Conservation (phyloP, 2,329 filamentous ascomycete genomes). For the Davidsoniella virescens region DNA sequence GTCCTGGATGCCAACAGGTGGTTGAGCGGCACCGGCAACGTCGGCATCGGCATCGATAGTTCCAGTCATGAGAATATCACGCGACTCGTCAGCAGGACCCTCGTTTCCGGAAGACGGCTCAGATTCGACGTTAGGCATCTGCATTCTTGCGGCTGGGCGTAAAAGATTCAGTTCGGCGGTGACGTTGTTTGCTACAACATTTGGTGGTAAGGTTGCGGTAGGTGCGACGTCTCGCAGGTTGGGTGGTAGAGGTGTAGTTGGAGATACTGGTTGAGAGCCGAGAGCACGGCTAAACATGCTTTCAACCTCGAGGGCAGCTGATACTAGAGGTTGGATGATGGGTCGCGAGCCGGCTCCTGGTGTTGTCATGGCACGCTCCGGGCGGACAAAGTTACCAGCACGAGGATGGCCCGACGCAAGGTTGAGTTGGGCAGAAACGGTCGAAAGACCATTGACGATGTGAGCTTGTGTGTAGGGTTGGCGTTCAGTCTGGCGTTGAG, state of each 20-base stretch:
- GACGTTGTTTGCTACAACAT: constrained; percentile 27
- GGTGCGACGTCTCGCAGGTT: constrained; percentile 18
- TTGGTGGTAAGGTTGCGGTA: neutral
- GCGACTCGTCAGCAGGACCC: constrained; percentile 59
- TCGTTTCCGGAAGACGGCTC: constrained; percentile 81
- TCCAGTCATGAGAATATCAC: constrained; percentile 62
- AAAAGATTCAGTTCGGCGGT: constrained; percentile 16
- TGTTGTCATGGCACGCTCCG: constrained; percentile 12
- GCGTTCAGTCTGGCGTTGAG: neutral
- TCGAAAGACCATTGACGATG: constrained; percentile 9
- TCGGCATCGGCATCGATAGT: constrained; percentile 40
- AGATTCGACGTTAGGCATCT: constrained; percentile 42
- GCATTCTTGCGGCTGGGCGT: constrained; percentile 38
- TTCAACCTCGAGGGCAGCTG: constrained; percentile 3
- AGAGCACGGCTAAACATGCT: neutral
- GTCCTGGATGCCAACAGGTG: constrained; percentile 71
- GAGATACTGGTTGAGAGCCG: constrained; percentile 10
- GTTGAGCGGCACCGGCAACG: constrained; percentile 36
- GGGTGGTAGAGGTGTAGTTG: constrained; percentile 10
- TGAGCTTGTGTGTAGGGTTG: constrained; percentile 9
- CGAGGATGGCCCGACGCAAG: constrained; percentile 11
- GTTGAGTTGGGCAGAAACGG: constrained; percentile 6
- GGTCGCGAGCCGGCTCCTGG: constrained; percentile 5
- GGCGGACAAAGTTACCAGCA: constrained; percentile 4
- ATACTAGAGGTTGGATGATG: constrained; percentile 2